Evolutionary conservation across 2,329 filamentous ascomycete species (phyloP).

Genomic region (Phyllosticta paracitricarpa): DNA sequence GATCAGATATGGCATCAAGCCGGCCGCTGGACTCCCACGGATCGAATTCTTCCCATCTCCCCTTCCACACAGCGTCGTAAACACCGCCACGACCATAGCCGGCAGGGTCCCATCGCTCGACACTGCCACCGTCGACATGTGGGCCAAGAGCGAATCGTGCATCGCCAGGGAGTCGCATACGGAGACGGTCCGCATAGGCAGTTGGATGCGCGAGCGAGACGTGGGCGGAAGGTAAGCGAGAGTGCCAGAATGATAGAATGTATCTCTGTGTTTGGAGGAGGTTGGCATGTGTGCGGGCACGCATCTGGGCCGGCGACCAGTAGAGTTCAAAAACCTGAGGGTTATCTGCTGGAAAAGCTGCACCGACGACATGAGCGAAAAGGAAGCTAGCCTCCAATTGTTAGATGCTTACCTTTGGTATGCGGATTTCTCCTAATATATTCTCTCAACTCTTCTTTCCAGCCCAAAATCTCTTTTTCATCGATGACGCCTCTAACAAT

Average conservation of each 20-base stretch:
- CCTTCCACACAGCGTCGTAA: conserved; percentile 63
- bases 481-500: conserved; percentile 37
- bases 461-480: conserved; percentile 33
- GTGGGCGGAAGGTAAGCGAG: conserved; percentile 30
- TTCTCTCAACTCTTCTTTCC: conserved; percentile 34
- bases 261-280: conserved; percentile 38
- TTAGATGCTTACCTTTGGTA: conserved; percentile 21
- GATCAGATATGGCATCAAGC: conserved; percentile 57
- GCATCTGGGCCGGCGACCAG: conserved; percentile 39
- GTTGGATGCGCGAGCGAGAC: conserved; percentile 38
- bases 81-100: conserved; percentile 55
- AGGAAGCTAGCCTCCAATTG: too few relatives aligned
- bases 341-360: conserved; percentile 38
- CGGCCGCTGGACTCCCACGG: conserved; percentile 68
- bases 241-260: conserved; percentile 41
- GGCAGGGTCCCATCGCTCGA: conserved; percentile 45
- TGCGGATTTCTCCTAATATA: conserved; percentile 40
- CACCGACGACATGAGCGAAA: background rate
- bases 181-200: conserved; percentile 39
- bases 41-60: conserved; percentile 72
- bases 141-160: conserved; percentile 46
- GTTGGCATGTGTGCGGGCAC: conserved; percentile 37
- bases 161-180: conserved; percentile 46
- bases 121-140: conserved; percentile 42
- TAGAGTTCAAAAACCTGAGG: conserved; percentile 44